Percentiles rank a stretch among this genome's conserved stretches.
These are phyloP conservation scores for Xylaria venustula DNA, from an alignment of 495 filamentous ascomycete species.

Conservation along the genomic window DNA sequence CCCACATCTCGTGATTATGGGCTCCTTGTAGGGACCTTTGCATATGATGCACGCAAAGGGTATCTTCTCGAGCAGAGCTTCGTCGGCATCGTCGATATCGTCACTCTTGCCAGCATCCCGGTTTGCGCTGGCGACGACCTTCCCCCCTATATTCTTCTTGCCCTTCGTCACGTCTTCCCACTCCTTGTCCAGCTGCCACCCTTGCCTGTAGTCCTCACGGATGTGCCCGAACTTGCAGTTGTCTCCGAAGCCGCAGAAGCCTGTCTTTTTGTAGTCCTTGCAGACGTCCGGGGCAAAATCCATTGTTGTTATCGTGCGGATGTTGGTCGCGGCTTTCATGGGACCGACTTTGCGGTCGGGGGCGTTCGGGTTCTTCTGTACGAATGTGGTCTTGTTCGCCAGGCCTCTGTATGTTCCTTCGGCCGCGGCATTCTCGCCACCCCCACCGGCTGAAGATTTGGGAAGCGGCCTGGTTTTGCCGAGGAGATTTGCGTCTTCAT, in stretches of 20 bases:
- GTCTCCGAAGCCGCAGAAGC: constrained; percentile 79
- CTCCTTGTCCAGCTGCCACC: constrained; percentile 92
- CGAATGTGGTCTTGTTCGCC: constrained; percentile 68
- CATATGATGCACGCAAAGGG: constrained; percentile 97
- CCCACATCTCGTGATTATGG: constrained; percentile 85
- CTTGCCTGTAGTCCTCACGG: constrained; percentile 85
- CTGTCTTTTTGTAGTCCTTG: constrained; percentile 92
- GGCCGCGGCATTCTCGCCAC: constrained; percentile 21
- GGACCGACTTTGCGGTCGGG: constrained; percentile 73
- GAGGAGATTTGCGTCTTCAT: constrained; percentile 64
- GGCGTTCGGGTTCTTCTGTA: constrained; percentile 80
- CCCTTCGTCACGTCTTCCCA: constrained; percentile 86
- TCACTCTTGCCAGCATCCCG: constrained; percentile 35
- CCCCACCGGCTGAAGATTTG: constrained; percentile 20
- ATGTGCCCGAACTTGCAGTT: constrained; percentile 87
- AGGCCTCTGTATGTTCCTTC: constrained; percentile 78
- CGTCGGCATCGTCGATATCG: constrained; percentile 63
- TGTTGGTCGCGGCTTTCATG: constrained; percentile 83
- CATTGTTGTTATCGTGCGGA: constrained; percentile 84
- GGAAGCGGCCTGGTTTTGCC: constrained; percentile 55
- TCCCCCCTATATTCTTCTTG: constrained; percentile 63
- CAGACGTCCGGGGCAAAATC: constrained; percentile 95
- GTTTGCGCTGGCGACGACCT: constrained; percentile 61
- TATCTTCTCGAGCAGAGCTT: constrained; percentile 77
- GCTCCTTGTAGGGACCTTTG: constrained; percentile 72